Conservation (phyloP, 2,329 filamentous ascomycete genomes). For the Lachnellula hyalina region DNA sequence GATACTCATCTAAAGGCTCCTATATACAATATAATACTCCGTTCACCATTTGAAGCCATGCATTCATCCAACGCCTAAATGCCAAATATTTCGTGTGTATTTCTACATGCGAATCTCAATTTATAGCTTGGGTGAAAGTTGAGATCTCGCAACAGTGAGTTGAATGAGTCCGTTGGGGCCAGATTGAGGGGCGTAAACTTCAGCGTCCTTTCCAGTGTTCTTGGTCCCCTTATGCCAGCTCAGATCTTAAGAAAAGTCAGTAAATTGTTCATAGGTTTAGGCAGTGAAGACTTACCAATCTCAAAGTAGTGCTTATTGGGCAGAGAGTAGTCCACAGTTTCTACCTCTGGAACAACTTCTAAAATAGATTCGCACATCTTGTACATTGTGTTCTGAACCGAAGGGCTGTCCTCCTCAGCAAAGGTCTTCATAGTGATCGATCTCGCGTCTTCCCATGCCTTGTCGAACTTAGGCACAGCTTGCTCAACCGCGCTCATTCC, state of each 20-base stretch:
- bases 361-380: slow-evolving; percentile 93
- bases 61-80: background rate
- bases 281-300: slow-evolving; percentile 57
- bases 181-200: slow-evolving; percentile 90
- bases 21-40: slow-evolving; percentile 9
- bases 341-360: slow-evolving; percentile 63
- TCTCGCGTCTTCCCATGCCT: slow-evolving; percentile 71
- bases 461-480: slow-evolving; percentile 64
- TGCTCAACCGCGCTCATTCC: slow-evolving; percentile 62
- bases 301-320: slow-evolving; percentile 99
- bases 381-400: slow-evolving; percentile 97
- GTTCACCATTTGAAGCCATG: background rate
- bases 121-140: slow-evolving; percentile 24
- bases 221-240: slow-evolving; percentile 94
- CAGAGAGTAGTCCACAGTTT: slow-evolving; percentile 72
- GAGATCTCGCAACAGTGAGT: slow-evolving; percentile 68
- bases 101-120: background rate
- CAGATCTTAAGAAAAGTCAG: slow-evolving; percentile 56
- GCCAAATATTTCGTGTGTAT: background rate
- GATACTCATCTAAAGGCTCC: slow-evolving; percentile 3
- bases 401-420: slow-evolving; percentile 83
- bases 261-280: slow-evolving; percentile 7
- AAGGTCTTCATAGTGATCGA: slow-evolving; percentile 87
- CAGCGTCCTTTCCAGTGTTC: slow-evolving; percentile 92
- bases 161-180: slow-evolving; percentile 94